phyloP scores from a whole-genome alignment of 371 early-diverging fungal species.

The Mycotypha africana region DNA sequence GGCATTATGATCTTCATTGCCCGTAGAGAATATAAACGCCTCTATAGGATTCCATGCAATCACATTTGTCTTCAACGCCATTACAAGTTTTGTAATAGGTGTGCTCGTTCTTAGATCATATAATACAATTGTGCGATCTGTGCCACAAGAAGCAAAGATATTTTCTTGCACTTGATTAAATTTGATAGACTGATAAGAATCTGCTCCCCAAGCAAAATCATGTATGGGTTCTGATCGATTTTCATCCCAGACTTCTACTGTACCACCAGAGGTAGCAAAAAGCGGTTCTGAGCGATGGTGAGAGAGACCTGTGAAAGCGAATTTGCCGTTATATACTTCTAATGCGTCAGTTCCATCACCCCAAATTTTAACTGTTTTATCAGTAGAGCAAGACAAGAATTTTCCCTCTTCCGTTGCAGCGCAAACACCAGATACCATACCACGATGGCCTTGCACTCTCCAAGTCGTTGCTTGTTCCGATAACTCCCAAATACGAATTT shows the following conservation, averaged over 20 bases:
- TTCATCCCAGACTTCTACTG: slow-evolving; percentile 93
- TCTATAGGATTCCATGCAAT: slow-evolving; percentile 98
- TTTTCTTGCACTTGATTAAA: slow-evolving; percentile 94
- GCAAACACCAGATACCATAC: slow-evolving; percentile 78
- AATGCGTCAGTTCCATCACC: slow-evolving; percentile 50
- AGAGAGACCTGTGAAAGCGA: slow-evolving; percentile 72
- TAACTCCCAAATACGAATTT: slow-evolving; percentile 83
- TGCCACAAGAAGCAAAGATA: slow-evolving; percentile 86
- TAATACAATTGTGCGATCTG: slow-evolving; percentile 89
- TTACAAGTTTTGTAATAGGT: slow-evolving; percentile 74
- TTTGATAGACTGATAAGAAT: slow-evolving; percentile 87
- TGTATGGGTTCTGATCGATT: slow-evolving; percentile 79
- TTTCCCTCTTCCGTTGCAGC: slow-evolving; percentile 57
- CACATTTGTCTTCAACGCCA: slow-evolving; percentile 82
- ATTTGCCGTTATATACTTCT: slow-evolving; percentile 72
- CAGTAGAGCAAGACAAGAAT: slow-evolving; percentile 84
- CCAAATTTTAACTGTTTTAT: slow-evolving; percentile 90
- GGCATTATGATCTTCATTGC: slow-evolving; percentile 95
- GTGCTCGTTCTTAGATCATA: slow-evolving; percentile 87
- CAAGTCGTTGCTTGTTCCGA: slow-evolving; percentile 67
- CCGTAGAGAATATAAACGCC: slow-evolving; percentile 85
- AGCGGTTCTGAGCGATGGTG: slow-evolving; percentile 78
- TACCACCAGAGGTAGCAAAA: slow-evolving; percentile 87
- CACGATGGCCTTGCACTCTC: slow-evolving; percentile 73
- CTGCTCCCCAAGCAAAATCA: slow-evolving; percentile 88